Base-by-base conservation (phyloP, 2,329 filamentous ascomycete genomes). In the Colletotrichum kahawae region DNA sequence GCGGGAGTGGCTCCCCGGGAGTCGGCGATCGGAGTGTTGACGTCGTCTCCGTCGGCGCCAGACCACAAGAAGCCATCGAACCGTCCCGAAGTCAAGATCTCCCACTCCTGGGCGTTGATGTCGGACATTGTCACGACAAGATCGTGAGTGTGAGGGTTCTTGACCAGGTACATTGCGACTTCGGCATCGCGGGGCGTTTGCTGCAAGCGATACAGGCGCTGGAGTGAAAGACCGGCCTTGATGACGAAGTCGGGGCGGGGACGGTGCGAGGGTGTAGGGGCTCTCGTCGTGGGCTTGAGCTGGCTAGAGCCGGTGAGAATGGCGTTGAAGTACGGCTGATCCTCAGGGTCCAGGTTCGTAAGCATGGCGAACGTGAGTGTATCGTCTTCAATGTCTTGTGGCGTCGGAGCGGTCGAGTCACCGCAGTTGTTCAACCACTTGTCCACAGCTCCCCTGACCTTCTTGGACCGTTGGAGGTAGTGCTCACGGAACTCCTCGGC, bases 11-110 rank as follows among this genome's bases (percentile, higher is more conserved):
- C 88, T 77, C 85, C 90, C 67, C 4, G 85, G 76, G 86, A 90
- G 7, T 89, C 88, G 67, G 83, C 81, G 36, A 81, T 89, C 71
- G 83, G 83, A 48, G 79, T 82, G 78, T 70, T 76, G 77, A 72
- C 80, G 56, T 88, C 87, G 31, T 90, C 89, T n/a, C 79, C 82
- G 68, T 98, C 96, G 8, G 95, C 95, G 27, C 96, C 96, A 59
- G 95, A 98, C 92, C 96, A 98, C 24, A 98, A 89, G 85, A 98
- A 98, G 5, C 96, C 96, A 81, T 98, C 96, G 80, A 98, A 98
- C 33, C 96, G 94, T 33, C 96, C 96, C 0, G 96, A 98, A 6
- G 94, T 95, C 14, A 98, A 89, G 70, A 98, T 98, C 77, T 98
- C 96, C 96, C 96, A 98, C 84, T 98, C 96, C n/a, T 95, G 94